A percentile compares a stretch with the other conserved stretches of the same genome.
Conservation (phyloP, 2,329 filamentous ascomycete species). For the Colletotrichum karsti region DNA sequence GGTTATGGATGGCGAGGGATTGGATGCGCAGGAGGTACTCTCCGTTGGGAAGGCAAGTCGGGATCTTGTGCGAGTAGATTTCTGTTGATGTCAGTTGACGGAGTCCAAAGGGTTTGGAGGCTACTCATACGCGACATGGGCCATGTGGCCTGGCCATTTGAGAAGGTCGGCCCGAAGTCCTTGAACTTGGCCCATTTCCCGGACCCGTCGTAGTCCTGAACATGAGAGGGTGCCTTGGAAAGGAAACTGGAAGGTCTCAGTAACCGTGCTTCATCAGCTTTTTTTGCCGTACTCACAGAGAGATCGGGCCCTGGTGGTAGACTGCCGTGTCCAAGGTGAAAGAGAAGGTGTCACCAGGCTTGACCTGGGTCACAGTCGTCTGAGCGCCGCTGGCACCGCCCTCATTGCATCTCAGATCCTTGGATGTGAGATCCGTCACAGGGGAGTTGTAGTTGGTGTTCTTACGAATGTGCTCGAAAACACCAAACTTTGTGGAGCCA, state of each 20-base stretch:
- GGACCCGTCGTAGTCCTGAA: conserved; percentile 44
- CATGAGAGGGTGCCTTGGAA: conserved; percentile 45
- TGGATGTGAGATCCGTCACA: conserved; percentile 45
- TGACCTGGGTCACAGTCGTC: conserved; percentile 41
- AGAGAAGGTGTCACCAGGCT: conserved; percentile 43
- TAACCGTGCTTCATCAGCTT: background rate
- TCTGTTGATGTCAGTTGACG: conserved; percentile 28
- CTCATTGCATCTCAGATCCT: conserved; percentile 48
- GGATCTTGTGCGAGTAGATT: conserved; percentile 50
- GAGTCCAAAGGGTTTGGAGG: background rate
- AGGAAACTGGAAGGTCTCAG: conserved; percentile 40
- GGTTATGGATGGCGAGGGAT: conserved; percentile 68
- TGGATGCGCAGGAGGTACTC: conserved; percentile 68
- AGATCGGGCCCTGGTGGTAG: conserved; percentile 49
- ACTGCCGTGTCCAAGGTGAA: conserved; percentile 48
- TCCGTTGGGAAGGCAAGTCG: conserved; percentile 59
- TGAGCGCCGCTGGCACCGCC: conserved; percentile 39
- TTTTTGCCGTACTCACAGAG: conserved; percentile 38
- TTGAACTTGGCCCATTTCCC: conserved; percentile 50
- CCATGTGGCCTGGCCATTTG: conserved; percentile 39
- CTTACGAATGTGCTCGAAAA: conserved; percentile 44
- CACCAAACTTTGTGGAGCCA: conserved; percentile 33
- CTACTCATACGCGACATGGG: conserved; percentile 37
- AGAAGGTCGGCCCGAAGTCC: conserved; percentile 46
- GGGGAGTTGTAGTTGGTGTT: conserved; percentile 48